phyloP scores from a whole-genome alignment of 768 basidiomycete species.

The Pisolithus tinctorius region DNA sequence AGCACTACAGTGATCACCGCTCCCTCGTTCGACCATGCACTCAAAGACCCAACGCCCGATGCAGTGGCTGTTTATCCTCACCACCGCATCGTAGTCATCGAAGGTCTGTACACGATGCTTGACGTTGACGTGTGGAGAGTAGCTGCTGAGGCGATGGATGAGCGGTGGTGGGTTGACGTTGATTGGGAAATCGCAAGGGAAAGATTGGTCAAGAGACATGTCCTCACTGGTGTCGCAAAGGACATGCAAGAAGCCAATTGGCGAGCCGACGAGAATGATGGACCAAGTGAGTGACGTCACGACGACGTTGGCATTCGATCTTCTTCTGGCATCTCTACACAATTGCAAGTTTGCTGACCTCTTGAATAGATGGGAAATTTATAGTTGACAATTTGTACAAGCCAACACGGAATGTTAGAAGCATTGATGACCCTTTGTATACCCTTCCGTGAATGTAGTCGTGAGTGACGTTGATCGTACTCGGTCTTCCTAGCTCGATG shows the following conservation, averaged over 20 bases:
- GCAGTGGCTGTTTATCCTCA: slow-evolving; percentile 49
- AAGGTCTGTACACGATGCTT: slow-evolving; percentile 85
- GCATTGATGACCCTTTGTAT: slow-evolving; percentile 34
- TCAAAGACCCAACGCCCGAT: slow-evolving; percentile 75
- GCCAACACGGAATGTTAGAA: slow-evolving; percentile 35
- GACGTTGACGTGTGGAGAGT: slow-evolving; percentile 65
- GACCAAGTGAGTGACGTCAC: slow-evolving; percentile 49
- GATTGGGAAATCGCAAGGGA: slow-evolving; percentile 47
- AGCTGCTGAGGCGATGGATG: slow-evolving; percentile 61
- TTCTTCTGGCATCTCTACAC: neutral
- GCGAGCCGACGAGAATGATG: slow-evolving; percentile 74
- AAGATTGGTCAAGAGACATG: slow-evolving; percentile 66
- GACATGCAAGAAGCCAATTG: slow-evolving; percentile 56
- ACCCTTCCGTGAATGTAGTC: neutral
- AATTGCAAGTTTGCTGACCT: neutral
- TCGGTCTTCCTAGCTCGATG: no score
- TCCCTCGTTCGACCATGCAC: slow-evolving; percentile 80
- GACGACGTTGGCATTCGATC: neutral
- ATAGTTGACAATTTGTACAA: slow-evolving; percentile 32
- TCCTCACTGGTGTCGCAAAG: slow-evolving; percentile 68
- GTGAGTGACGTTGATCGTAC: no score
- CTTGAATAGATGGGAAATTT: slow-evolving; percentile 37
- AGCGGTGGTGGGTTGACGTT: slow-evolving; percentile 69
- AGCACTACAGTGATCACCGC: slow-evolving; percentile 41
- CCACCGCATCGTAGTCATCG: slow-evolving; percentile 79